A percentile compares a stretch with the other conserved stretches of the same genome.
phyloP scores from a whole-genome alignment of 1,284 basidiomycete species.

The Apiotrichum sp. region DNA sequence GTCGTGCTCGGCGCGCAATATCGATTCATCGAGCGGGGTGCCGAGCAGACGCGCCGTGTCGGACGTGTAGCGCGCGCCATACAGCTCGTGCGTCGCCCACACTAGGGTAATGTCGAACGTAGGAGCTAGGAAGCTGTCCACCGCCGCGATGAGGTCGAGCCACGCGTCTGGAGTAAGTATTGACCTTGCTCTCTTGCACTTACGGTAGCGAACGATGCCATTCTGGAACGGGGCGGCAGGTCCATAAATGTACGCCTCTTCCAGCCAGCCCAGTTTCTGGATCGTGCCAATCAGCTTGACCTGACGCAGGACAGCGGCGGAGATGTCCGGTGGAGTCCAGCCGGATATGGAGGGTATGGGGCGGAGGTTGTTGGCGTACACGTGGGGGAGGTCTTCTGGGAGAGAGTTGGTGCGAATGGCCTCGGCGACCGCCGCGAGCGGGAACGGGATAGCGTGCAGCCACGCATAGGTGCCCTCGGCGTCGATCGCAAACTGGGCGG shows the following conservation, averaged over 20 bases:
- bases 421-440: constrained; percentile 9
- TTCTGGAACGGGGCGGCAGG: constrained; percentile 24
- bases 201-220: constrained; percentile 29
- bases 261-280: constrained; percentile 29
- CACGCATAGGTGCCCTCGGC: constrained; percentile 13
- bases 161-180: constrained; percentile 22
- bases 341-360: constrained; percentile 11
- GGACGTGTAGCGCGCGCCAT: constrained; percentile 21
- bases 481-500: constrained; percentile 23
- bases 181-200: no score
- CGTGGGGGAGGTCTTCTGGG: constrained; percentile 7
- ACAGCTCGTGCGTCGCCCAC: constrained; percentile 46
- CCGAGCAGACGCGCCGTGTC: constrained; percentile 24
- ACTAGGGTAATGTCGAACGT: constrained; percentile 41
- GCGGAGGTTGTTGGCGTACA: not conserved
- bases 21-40: constrained; percentile 6
- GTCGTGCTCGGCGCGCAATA: constrained; percentile 19
- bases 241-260: constrained; percentile 7
- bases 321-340: constrained; percentile 26
- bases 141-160: constrained; percentile 31
- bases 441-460: constrained; percentile 19
- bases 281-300: constrained; percentile 26
- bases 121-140: constrained; percentile 19
- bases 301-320: constrained; percentile 29
- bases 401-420: constrained; percentile 5